Evolutionary conservation across 202 grass and related monocot species (phyloP).

Genomic region (Carex arenaria): DNA sequence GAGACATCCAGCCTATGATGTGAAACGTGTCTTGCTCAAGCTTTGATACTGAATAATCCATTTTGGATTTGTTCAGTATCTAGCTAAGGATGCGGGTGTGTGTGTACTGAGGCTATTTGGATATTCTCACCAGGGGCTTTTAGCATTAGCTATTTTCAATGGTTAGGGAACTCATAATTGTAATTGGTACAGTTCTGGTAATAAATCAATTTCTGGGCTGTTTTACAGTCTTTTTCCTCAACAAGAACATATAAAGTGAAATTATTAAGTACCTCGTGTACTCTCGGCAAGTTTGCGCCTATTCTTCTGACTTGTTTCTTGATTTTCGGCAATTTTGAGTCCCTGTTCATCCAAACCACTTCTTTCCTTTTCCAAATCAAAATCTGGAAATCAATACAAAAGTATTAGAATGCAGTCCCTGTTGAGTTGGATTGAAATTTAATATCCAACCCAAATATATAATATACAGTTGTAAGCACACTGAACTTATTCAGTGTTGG

Average conservation of each 20-base stretch:
- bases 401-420: constrained; percentile 7
- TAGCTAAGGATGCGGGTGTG: too few species aligned
- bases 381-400: constrained; percentile 44
- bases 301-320: constrained; percentile 98
- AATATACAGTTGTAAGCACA: background rate
- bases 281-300: constrained; percentile 92
- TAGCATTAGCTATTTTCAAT: too few species aligned
- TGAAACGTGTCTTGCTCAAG: too few species aligned
- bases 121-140: too few species aligned
- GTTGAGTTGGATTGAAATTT: background rate
- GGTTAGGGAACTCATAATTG: too few species aligned
- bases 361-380: constrained; percentile 99
- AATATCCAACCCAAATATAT: background rate
- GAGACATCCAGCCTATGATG: too few species aligned
- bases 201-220: too few species aligned
- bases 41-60: too few species aligned
- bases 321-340: constrained; percentile 96
- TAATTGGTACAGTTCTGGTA: too few species aligned
- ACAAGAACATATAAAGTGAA: background rate
- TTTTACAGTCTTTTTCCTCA: too few species aligned
- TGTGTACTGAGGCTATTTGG: too few species aligned
- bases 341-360: constrained; percentile 95
- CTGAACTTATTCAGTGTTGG: background rate
- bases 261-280: constrained; percentile 41
- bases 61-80: too few species aligned